These are phyloP conservation scores for Arthrobotrys entomopaga DNA, from an alignment of 2,329 filamentous ascomycete species.

Conservation along the genomic window DNA sequence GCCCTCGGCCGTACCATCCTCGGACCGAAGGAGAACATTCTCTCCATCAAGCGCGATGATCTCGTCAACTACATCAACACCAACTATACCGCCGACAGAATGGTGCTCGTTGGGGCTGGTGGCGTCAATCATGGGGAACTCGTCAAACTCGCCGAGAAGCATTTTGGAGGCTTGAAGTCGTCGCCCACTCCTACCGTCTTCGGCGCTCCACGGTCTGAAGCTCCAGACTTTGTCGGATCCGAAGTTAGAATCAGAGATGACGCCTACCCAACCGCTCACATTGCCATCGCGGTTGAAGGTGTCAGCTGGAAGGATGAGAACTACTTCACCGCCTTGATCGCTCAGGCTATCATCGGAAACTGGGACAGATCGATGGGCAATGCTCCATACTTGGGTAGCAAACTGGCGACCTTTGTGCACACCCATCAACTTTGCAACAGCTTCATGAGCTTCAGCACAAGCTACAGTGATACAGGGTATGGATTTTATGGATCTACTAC, in stretches of 20 bases:
- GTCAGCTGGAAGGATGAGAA: slow-evolving; percentile 99
- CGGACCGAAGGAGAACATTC: slow-evolving; percentile 97
- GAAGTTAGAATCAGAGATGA: slow-evolving; percentile 96
- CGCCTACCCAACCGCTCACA: slow-evolving; percentile 94
- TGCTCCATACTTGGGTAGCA: slow-evolving; percentile 96
- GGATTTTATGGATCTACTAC: slow-evolving; percentile 61
- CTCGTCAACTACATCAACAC: slow-evolving; percentile 96
- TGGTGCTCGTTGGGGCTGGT: slow-evolving; percentile 96
- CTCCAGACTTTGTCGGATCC: slow-evolving; percentile 94
- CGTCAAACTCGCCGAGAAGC: slow-evolving; percentile 94
- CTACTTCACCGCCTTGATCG: slow-evolving; percentile 97
- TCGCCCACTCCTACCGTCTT: slow-evolving; percentile 77
- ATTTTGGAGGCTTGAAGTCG: slow-evolving; percentile 81
- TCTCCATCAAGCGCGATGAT: slow-evolving; percentile 91
- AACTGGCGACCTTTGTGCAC: slow-evolving; percentile 93
- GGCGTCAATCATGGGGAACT: slow-evolving; percentile 93
- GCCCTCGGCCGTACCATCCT: slow-evolving; percentile 97
- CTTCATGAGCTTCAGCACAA: slow-evolving; percentile 99
- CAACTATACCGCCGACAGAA: slow-evolving; percentile 99
- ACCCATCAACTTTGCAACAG: slow-evolving; percentile 96
- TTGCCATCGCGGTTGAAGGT: slow-evolving; percentile 98
- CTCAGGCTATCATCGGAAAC: slow-evolving; percentile 98
- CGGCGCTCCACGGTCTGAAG: slow-evolving; percentile 77
- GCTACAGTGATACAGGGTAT: slow-evolving; percentile 98
- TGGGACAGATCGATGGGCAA: slow-evolving; percentile 99